These are phyloP conservation scores for Pezicula neosporulosa DNA, from an alignment of 2,329 filamentous ascomycete species.

Conservation along the genomic window DNA sequence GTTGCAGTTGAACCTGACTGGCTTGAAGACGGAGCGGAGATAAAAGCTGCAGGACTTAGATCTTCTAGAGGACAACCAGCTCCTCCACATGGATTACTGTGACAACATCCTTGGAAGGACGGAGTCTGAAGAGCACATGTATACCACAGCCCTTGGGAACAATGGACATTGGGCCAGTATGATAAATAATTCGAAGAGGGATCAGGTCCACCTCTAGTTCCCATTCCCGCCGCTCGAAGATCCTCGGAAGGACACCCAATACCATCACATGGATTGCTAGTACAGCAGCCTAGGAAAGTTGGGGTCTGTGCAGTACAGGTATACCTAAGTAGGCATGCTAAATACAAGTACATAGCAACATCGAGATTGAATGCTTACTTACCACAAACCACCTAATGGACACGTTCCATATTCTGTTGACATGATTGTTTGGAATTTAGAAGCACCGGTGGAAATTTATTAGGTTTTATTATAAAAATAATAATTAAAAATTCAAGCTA, in stretches of 20 bases:
- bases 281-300: conserved; percentile 16
- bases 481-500: no score
- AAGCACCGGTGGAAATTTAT: no score
- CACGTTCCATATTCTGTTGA: no score
- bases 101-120: conserved; percentile 14
- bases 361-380: no score
- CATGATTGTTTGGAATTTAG: no score
- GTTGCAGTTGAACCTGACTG: no score
- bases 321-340: conserved; percentile 4
- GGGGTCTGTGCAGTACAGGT: conserved; percentile 11
- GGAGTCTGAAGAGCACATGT: conserved; percentile 8
- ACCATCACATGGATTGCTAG: conserved; percentile 12
- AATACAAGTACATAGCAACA: no score
- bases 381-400: no score
- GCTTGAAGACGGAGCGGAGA: no score
- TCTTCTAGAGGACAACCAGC: neutral
- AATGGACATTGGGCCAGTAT: conserved; percentile 12
- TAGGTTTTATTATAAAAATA: no score
- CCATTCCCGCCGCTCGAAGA: conserved; percentile 12
- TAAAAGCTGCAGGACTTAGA: no score
- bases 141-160: conserved; percentile 8
- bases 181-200: conserved; percentile 6
- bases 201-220: conserved; percentile 3
- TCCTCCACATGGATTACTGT: conserved; percentile 7
- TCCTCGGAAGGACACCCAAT: conserved; percentile 8